phyloP scores from a whole-genome alignment of 208 protist species.

The Novymonas esmeraldas region DNA sequence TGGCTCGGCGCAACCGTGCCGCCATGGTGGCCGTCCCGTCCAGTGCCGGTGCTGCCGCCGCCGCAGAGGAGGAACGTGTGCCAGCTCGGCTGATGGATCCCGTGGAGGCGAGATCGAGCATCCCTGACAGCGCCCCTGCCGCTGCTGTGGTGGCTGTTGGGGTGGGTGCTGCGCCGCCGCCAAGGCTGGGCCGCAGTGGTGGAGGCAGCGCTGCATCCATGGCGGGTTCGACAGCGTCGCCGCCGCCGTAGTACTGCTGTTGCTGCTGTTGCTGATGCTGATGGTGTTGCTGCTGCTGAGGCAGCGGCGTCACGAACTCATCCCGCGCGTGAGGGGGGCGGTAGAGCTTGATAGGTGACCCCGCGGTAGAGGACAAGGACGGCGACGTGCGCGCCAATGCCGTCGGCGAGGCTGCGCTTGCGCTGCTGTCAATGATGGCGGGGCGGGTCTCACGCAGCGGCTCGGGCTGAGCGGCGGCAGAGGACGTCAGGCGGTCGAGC shows the following conservation, averaged over 20 bases:
- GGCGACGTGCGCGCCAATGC: not conserved
- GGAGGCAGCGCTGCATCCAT: not conserved
- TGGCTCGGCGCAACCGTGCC: conserved; percentile 9
- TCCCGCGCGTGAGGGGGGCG: conserved; percentile 29
- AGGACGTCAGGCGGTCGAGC: conserved; percentile 15
- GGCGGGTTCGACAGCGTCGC: too few species aligned
- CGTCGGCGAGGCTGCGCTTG: not conserved
- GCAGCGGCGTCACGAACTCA: conserved; percentile 5
- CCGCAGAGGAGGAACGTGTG: too few species aligned
- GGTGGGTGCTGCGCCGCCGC: not conserved
- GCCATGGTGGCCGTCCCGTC: conserved; percentile 7
- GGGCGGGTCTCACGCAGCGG: too few species aligned
- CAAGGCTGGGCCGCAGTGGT: not conserved
- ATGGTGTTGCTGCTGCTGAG: too few species aligned
- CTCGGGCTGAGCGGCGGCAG: not conserved
- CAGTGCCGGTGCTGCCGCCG: not conserved
- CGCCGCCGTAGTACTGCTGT: not conserved
- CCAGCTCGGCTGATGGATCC: too few species aligned
- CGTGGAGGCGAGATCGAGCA: too few species aligned
- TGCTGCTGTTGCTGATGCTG: not conserved
- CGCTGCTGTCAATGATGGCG: not conserved
- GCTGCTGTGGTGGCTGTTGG: not conserved
- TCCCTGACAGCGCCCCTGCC: not conserved
- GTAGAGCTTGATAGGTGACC: conserved; percentile 16
- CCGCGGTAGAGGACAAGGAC: not conserved